Conservation (phyloP, 2,329 filamentous ascomycete genomes). For the Fusarium proliferatum region DNA sequence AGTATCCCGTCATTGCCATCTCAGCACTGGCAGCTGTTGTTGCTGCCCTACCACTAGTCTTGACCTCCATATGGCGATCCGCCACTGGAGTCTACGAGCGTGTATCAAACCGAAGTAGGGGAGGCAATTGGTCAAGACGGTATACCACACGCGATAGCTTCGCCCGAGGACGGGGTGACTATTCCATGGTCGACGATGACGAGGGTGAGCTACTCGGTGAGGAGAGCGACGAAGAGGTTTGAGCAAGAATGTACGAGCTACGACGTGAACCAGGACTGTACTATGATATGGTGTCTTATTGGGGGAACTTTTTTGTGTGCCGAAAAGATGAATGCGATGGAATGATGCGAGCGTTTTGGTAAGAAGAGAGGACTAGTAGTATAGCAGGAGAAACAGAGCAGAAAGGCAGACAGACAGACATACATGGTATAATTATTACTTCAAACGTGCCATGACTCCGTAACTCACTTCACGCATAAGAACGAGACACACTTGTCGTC, state of each 20-base stretch:
- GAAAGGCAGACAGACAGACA: constrained; percentile 3
- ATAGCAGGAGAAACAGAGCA: constrained; percentile 24
- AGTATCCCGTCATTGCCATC: constrained; percentile 81
- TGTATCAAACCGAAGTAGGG: constrained; percentile 60
- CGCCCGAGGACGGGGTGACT: constrained; percentile 86
- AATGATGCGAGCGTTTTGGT: constrained; percentile 6
- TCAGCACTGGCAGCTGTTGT: constrained; percentile 71
- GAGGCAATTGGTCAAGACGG: constrained; percentile 67
- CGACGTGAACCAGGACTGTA: constrained; percentile 20
- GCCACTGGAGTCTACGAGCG: constrained; percentile 63
- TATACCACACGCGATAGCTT: constrained; percentile 94
- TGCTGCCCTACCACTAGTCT: constrained; percentile 75
- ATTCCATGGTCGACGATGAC: constrained; percentile 88
- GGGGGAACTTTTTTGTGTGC: constrained; percentile 16
- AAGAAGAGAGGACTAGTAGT: constrained; percentile 4
- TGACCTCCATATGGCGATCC: constrained; percentile 77
- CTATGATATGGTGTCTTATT: constrained; percentile 24
- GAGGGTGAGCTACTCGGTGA: constrained; percentile 95
- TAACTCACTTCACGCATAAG: neutral
- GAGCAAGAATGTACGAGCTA: constrained; percentile 38
- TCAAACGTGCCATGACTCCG: constrained; percentile 7
- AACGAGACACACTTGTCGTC: neutral
- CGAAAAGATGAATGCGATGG: constrained; percentile 23
- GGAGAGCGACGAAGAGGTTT: constrained; percentile 89
- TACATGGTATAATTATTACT: constrained; percentile 15